phyloP scores from a whole-genome alignment of 192 early-diverging fungal species.

The Cetraspora pellucida region DNA sequence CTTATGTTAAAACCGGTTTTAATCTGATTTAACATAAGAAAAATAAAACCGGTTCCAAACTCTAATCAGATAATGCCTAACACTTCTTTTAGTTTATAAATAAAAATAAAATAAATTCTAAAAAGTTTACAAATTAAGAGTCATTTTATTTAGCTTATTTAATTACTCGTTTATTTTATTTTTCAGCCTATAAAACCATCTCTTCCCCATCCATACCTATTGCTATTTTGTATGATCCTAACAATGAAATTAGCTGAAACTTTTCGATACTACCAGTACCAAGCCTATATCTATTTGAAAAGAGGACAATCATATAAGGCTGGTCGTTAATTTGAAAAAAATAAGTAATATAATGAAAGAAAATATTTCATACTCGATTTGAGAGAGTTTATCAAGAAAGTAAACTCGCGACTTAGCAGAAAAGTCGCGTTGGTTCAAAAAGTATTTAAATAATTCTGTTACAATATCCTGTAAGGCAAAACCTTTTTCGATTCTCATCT shows the following conservation, averaged over 20 bases:
- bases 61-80: too few species aligned
- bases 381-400: constrained; percentile 80
- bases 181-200: too few species aligned
- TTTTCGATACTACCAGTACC: constrained; percentile 82
- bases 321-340: not conserved
- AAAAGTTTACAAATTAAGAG: too few species aligned
- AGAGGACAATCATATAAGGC: not conserved
- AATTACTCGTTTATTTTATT: too few species aligned
- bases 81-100: too few species aligned
- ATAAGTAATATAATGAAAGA: not conserved
- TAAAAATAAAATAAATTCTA: too few species aligned
- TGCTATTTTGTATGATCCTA: constrained; percentile 83
- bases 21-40: too few species aligned
- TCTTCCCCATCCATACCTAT: not conserved
- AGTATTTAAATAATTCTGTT: constrained; percentile 69
- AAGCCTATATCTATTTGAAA: constrained; percentile 73
- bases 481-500: constrained; percentile 81
- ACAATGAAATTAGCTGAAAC: constrained; percentile 82
- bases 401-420: constrained; percentile 66
- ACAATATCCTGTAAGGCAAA: constrained; percentile 91
- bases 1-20: too few species aligned
- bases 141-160: too few species aligned
- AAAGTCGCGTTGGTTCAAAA: constrained; percentile 67
- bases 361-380: constrained; percentile 74
- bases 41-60: too few species aligned